Evolutionary conservation across 306 rosid species (phyloP).

Genomic region (Castanea crenata): DNA sequence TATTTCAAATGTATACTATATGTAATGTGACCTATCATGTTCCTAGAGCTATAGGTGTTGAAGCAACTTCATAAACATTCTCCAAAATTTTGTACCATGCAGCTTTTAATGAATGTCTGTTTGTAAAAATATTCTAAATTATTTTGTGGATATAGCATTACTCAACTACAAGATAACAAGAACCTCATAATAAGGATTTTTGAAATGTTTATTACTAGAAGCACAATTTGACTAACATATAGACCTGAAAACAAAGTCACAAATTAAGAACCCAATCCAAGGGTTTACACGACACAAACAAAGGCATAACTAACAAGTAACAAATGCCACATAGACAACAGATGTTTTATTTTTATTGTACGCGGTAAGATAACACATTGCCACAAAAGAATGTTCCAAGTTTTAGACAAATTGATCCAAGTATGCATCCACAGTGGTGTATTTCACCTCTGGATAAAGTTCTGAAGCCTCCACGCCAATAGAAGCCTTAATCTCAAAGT

Average conservation of each 20-base stretch:
- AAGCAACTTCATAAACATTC: no score
- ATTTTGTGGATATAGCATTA: no score
- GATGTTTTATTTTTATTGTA: not conserved
- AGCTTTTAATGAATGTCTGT: no score
- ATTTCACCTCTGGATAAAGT: slow-evolving; percentile 49
- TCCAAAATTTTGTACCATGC: no score
- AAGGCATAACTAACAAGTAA: not conserved
- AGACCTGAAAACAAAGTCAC: not conserved
- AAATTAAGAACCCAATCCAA: not conserved
- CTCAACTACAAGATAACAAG: not conserved
- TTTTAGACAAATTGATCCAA: slow-evolving; percentile 36
- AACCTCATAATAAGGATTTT: not conserved
- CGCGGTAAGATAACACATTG: not conserved
- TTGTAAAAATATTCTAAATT: no score
- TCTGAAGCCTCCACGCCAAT: slow-evolving; percentile 40
- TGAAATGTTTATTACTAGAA: not conserved
- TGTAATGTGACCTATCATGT: no score
- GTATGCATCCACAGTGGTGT: slow-evolving; percentile 29
- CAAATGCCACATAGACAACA: not conserved
- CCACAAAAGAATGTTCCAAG: not conserved
- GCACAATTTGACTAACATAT: not conserved
- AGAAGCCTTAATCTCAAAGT: slow-evolving; percentile 32
- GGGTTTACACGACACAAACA: not conserved
- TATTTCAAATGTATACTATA: no score
- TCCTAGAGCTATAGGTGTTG: no score